Percentiles rank a stretch among this genome's conserved stretches.
phyloP scores from a whole-genome alignment of 169 alveolate genomes.

The Eimeria nieschulzi region DNA sequence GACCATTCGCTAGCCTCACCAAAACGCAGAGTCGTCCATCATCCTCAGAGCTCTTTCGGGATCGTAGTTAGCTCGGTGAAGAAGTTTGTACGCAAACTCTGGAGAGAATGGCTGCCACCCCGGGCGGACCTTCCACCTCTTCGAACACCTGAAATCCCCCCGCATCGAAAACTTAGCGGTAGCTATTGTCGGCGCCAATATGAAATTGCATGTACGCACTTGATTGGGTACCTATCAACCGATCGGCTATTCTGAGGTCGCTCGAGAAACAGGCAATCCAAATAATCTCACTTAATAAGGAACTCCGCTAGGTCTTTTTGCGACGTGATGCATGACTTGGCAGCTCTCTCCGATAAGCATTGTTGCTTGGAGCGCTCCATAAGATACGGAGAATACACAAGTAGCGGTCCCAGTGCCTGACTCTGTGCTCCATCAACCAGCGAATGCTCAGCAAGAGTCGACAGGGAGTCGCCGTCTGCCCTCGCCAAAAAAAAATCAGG shows the following conservation, averaged over 20 bases:
- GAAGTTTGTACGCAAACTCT: slow-evolving; percentile 88
- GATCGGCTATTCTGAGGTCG: too few relatives aligned
- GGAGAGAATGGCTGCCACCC: slow-evolving; percentile 93
- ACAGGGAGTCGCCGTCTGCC: slow-evolving; percentile 42
- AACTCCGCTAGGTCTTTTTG: slow-evolving; percentile 65
- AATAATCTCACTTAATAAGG: slow-evolving; percentile 28
- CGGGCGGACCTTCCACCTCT: slow-evolving; percentile 87
- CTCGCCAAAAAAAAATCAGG: slow-evolving; percentile 68
- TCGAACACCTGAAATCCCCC: slow-evolving; percentile 79
- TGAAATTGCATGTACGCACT: too few relatives aligned
- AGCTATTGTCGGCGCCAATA: too few relatives aligned
- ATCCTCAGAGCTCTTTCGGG: slow-evolving; percentile 86
- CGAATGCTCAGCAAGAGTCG: slow-evolving; percentile 47
- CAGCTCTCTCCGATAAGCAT: slow-evolving; percentile 46
- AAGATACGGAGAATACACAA: slow-evolving; percentile 57
- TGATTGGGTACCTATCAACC: too few relatives aligned
- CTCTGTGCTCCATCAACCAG: slow-evolving; percentile 61
- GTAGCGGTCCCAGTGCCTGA: slow-evolving; percentile 63
- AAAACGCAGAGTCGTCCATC: slow-evolving; percentile 86
- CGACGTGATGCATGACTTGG: slow-evolving; percentile 47
- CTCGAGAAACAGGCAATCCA: too few relatives aligned
- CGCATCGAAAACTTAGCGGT: neutral
- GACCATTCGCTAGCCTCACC: slow-evolving; percentile 21
- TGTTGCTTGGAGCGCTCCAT: slow-evolving; percentile 67
- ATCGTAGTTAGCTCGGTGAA: slow-evolving; percentile 89